Base-by-base conservation (phyloP, 495 filamentous ascomycete genomes). In the Daldinia caldariorum region DNA sequence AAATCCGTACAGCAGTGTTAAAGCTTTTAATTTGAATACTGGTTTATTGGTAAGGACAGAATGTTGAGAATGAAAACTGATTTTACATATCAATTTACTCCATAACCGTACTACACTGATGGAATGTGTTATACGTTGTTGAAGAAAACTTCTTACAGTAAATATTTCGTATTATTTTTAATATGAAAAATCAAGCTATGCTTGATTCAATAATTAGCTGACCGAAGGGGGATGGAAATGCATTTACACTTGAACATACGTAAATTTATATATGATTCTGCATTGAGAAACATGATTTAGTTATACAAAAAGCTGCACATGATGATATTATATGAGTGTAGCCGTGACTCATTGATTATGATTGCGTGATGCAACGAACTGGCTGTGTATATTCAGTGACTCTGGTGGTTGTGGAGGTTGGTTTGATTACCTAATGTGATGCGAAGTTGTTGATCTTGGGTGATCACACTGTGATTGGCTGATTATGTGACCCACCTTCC, bases 381-480 rank as follows among this genome's bases (percentile, higher is more conserved):
- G 4, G 43, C 20, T 47, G 43, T 47, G 16, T 47, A 26, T 26
- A 26, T 1, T 26, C 26, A 20, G 5, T 47, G 34, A 47, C 9
- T 47, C 16, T 47, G 16, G 8, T 16, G 2, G 34, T 35, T 35
- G 5, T 35, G 34, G 9, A 47, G 43, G 43, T 22, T 47, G 4
- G 9, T 22, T 22, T 47, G 43, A 12, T 41, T 41, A 41, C 9
- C 7, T 38, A 38, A 51, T 31, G 26, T 51, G n/a, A 32, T 31
- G 26, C 20, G 12, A 51, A 31, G 6, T 47, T 22, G 14, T 22
- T 58, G n/a, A n/a, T 13, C 43, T 58, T 14, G 56, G 14, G 37
- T 18, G 7, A 14, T 10, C 38, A 5, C n/a, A 22, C 9, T 3
- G 10, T 58, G 56, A 58, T 58, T 58, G 56, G 56, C 6, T 58